Percentiles rank a stretch among this genome's conserved stretches.
These are phyloP conservation scores for Trypanosomatidae sp. DNA, from an alignment of 208 protist genomes.

Conservation along the genomic window DNA sequence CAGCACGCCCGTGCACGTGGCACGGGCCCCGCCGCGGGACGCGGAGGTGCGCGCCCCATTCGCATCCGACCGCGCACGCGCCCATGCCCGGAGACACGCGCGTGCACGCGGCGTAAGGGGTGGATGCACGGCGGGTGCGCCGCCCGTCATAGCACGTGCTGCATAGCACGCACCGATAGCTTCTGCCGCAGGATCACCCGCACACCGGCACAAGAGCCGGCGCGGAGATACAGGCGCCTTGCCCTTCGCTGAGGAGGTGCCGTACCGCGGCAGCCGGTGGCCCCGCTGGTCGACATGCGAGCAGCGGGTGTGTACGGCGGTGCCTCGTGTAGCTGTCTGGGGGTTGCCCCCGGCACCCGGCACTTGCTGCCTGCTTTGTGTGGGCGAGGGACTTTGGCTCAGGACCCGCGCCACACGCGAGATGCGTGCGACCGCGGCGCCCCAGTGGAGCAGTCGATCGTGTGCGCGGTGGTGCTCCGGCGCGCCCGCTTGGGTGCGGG, in stretches of 20 bases:
- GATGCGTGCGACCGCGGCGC: constrained; percentile 17
- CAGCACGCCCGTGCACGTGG: constrained; percentile 21
- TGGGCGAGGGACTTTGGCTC: constrained; percentile 74
- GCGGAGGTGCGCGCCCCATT: constrained; percentile 10
- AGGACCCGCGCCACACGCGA: constrained; percentile 39
- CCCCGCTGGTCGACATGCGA: constrained; percentile 26
- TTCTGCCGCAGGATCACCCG: constrained; percentile 28
- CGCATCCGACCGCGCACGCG: constrained; percentile 9
- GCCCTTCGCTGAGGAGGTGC: constrained; percentile 22
- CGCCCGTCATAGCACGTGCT: constrained; percentile 15
- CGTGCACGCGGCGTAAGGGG: constrained; percentile 5
- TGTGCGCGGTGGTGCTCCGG: constrained; percentile 20
- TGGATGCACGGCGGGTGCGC: constrained; percentile 29
- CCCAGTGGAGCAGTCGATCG: constrained; percentile 27
- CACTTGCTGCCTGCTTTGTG: constrained; percentile 58
- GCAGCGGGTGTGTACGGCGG: constrained; percentile 33
- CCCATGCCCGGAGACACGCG: background rate
- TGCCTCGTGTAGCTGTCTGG: constrained; percentile 21
- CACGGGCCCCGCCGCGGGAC: constrained; percentile 19
- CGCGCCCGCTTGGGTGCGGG: background rate
- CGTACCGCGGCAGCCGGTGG: constrained; percentile 28
- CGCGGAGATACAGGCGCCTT: constrained; percentile 23
- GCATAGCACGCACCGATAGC: constrained; percentile 17
- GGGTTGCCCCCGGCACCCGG: constrained; percentile 42
- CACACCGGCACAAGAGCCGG: constrained; percentile 21